Base-by-base conservation (phyloP, 2,329 filamentous ascomycete species). In the Pseudonectria buxi region DNA sequence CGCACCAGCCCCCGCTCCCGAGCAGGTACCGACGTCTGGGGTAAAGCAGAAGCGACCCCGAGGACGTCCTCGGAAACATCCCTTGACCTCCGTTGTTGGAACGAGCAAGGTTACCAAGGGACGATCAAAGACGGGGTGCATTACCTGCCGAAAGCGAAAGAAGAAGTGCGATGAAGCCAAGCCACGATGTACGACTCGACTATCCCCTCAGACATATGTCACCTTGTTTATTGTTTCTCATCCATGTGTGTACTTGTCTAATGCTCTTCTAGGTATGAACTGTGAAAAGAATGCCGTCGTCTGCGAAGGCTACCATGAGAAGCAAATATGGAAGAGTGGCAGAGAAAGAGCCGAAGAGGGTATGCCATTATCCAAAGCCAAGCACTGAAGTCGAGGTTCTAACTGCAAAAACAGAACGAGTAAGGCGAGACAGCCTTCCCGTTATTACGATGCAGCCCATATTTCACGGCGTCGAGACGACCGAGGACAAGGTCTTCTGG, bases 271-370 rank as follows among this genome's bases (percentile, higher is more conserved):
- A 87, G 83, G 85, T 50, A 72, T 86, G 60, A 94, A 94, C 52
- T 95, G 88, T 55, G 83, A 92, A 63, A 95, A 94, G 70, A 95
- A 94, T 57, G 86, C 87, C 7, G 86, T 94, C 10, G 78, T 89
- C 10, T 95, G 88, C 56, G 87, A 94, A 62, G 88, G 88, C 10
- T 95, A 94, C 55, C 85, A 86, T 33, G 83, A 86, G 43, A 87
- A 87, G 57, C 83, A 86, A 39, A 75, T 87, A 34, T 95, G 88
- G 88, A 86, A 81, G 59, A 89, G 86, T 54, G 86, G 87, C 18
- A 86, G 78, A 56, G 83, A 90, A 58, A 82, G 72, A 54, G 72
- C 77, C 24, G 80, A 83, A 65, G 79, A 86, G 64, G 75, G 76
- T 77, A 65, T 47, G 63, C 49, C 24, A 14, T 15, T 24, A 13